These are phyloP conservation scores for Septoria linicola DNA, from an alignment of 2,329 filamentous ascomycete species.

Conservation along the genomic window DNA sequence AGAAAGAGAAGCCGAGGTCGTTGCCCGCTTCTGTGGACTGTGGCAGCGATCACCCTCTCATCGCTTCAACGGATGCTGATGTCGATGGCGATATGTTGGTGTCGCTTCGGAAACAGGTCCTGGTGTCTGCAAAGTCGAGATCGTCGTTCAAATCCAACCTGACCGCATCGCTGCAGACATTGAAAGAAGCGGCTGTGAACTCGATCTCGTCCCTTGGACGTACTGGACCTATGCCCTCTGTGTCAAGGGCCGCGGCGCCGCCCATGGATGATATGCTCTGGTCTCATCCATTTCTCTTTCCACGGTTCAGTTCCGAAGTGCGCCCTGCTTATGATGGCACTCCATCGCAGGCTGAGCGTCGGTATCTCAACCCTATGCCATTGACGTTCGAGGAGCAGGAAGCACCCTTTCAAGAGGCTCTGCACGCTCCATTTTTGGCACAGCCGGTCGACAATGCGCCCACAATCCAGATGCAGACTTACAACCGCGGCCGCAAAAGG, in stretches of 20 bases:
- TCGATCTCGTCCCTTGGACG: slow-evolving; percentile 57
- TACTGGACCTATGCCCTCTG: slow-evolving; percentile 35
- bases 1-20: slow-evolving; percentile 50
- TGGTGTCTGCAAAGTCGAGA: slow-evolving; percentile 43
- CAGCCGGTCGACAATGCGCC: slow-evolving; percentile 45
- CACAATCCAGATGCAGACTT: slow-evolving; percentile 64
- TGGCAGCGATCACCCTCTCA: slow-evolving; percentile 57
- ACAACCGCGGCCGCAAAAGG: slow-evolving; percentile 41
- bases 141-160: slow-evolving; percentile 62
- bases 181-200: slow-evolving; percentile 59
- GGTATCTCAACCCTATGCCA: slow-evolving; percentile 60
- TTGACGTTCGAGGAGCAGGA: slow-evolving; percentile 41
- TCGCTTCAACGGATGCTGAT: slow-evolving; percentile 39
- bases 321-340: slow-evolving; percentile 56
- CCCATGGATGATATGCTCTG: slow-evolving; percentile 57
- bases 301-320: slow-evolving; percentile 60
- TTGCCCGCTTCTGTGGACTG: slow-evolving; percentile 55
- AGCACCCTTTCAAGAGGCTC: slow-evolving; percentile 38
- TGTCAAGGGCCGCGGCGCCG: slow-evolving; percentile 19
- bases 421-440: slow-evolving; percentile 37
- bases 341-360: slow-evolving; percentile 56
- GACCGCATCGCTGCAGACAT: slow-evolving; percentile 60
- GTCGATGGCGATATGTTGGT: slow-evolving; percentile 37
- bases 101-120: slow-evolving; percentile 30
- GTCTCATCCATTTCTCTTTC: slow-evolving; percentile 58